These are phyloP conservation scores for Liquidambar formosana DNA, from an alignment of 164 flowering plant species.

Conservation along the genomic window DNA sequence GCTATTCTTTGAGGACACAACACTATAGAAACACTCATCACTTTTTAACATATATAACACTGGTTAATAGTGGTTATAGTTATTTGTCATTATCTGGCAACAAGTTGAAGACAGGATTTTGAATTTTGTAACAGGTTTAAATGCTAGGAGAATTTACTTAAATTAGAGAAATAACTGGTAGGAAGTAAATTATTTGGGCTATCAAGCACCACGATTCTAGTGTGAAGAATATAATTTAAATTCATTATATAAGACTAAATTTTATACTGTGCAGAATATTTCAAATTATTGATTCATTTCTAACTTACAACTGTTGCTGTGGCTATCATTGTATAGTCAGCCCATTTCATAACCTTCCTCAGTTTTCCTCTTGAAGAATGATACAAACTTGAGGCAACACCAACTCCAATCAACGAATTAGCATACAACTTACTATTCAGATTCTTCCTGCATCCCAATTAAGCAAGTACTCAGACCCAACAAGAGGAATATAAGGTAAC, in stretches of 20 bases:
- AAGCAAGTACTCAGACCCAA: constrained; percentile 3
- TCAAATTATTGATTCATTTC: neutral
- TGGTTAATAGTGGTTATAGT: neutral
- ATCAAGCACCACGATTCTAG: neutral
- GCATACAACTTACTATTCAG: constrained; percentile 71
- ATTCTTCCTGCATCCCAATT: constrained; percentile 62
- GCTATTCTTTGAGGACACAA: neutral
- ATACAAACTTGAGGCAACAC: constrained; percentile 88
- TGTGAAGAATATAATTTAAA: neutral
- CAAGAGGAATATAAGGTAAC: neutral
- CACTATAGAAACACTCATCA: neutral
- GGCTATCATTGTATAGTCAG: constrained; percentile 97
- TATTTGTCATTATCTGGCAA: constrained; percentile 2
- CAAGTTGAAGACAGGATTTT: neutral
- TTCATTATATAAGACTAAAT: neutral
- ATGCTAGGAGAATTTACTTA: neutral
- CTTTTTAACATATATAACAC: neutral
- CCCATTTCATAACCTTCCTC: constrained; percentile 81
- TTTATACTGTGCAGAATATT: neutral
- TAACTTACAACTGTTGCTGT: constrained; percentile 83
- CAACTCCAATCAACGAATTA: constrained; percentile 94
- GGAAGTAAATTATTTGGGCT: neutral
- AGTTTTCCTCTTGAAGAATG: constrained; percentile 85
- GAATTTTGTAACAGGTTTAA: neutral
- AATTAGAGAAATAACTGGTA: neutral